Base-by-base conservation (phyloP, 1,284 basidiomycete genomes). In the Apiotrichum porosum region DNA sequence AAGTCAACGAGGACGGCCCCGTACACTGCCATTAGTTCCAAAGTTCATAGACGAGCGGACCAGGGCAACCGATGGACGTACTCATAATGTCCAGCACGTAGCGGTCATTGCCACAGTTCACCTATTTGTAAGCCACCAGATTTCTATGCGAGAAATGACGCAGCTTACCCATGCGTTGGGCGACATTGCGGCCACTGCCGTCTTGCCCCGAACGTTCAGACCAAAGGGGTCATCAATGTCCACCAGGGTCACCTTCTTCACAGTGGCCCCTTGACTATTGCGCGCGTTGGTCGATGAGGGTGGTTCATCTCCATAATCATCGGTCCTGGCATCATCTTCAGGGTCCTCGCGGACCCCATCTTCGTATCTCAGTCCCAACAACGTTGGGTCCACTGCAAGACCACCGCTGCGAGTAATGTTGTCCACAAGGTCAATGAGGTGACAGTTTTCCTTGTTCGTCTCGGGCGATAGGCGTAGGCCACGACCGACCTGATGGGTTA, bases 361-460 rank as follows among this genome's bases (percentile, higher is more conserved):
- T 6, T 77, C 73, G n/a, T 88, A 84, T 60, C 88, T 83, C 2
- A 97, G 74, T 0, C 94, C 93, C 60, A 92, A 88, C 9, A 97
- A 73, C 3, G 87, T 89, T 0, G 93, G 94, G 1, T 81, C 80
- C 15, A 85, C 88, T 15, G 90, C 74, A 23, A 95, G 77, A 5
- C 88, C 89, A 18, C 79, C 65, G 4, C 86, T 78, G n/a, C 83
- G 80, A 23, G 76, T 76, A 22, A 81, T 77, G 44, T 81, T 88
- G 57, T 93, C 92, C 6, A 94, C 89, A 52, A 97, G 85, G 67
- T 98, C 93, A 51, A 98, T 85, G 40, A 97, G 82, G 19, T 82
- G 81, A 67, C 94, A 97, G 65, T 97, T 83, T 31, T 69, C 61
- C 71, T 98, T 98, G 37, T 82, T 85, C 0, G 88, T 92, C 6